These are phyloP conservation scores for Detonula confervacea DNA, from an alignment of 352 stramenopile genomes.

Conservation along the genomic window DNA sequence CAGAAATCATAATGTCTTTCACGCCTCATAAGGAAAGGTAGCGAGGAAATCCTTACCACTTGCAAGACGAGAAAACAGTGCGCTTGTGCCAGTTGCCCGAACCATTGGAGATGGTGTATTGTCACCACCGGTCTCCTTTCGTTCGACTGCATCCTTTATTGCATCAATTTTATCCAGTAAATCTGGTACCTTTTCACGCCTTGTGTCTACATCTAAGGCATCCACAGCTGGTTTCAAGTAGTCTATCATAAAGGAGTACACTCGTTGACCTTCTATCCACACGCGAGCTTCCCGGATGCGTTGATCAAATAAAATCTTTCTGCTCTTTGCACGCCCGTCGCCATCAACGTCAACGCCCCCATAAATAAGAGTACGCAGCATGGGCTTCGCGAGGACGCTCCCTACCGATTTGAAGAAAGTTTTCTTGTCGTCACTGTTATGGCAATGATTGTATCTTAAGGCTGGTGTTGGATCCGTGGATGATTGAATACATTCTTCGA, in stretches of 20 bases:
- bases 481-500: slow-evolving; percentile 18
- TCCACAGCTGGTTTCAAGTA: slow-evolving; percentile 23
- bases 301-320: slow-evolving; percentile 34
- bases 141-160: too few relatives aligned
- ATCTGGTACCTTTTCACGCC: slow-evolving; percentile 20
- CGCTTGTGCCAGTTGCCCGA: background rate
- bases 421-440: slow-evolving; percentile 10
- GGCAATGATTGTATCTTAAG: slow-evolving; percentile 26
- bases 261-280: slow-evolving; percentile 29
- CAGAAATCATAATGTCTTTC: too few relatives aligned
- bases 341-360: background rate
- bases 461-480: background rate
- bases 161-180: slow-evolving; percentile 23
- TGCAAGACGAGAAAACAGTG: slow-evolving; percentile 22
- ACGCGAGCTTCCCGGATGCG: slow-evolving; percentile 31
- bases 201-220: slow-evolving; percentile 15
- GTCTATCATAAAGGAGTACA: slow-evolving; percentile 32
- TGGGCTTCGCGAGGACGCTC: slow-evolving; percentile 30
- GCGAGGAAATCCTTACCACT: too few relatives aligned
- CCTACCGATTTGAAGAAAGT: slow-evolving; percentile 44
- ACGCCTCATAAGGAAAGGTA: too few relatives aligned
- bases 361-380: slow-evolving; percentile 45
- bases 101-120: too few relatives aligned
- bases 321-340: background rate
- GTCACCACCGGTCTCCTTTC: too few relatives aligned